Evolutionary conservation across 352 stramenopile species (phyloP).

Genomic region (Pythium coloratum): DNA sequence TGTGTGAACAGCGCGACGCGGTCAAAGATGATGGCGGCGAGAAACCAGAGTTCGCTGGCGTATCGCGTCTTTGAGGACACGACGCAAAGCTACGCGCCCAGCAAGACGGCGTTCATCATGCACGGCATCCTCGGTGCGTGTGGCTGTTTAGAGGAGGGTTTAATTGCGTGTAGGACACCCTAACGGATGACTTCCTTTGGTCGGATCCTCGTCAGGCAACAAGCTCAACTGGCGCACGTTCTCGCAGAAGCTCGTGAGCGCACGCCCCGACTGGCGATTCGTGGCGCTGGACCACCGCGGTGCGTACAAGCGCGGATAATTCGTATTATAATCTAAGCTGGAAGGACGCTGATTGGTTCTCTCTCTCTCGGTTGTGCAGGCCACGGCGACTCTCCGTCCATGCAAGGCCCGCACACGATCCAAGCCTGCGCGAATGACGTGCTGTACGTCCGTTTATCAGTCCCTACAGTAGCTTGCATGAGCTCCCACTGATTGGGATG

Average conservation of each 20-base stretch:
- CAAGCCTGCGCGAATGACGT: conserved; percentile 68
- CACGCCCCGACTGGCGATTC: conserved; percentile 51
- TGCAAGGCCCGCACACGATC: conserved; percentile 58
- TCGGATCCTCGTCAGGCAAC: conserved; percentile 46
- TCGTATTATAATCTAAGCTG: too few species aligned
- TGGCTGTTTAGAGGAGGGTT: not conserved
- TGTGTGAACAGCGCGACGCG: not conserved
- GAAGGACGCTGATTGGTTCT: not conserved
- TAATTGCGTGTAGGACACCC: not conserved
- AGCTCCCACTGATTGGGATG: not conserved
- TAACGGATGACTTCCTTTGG: not conserved
- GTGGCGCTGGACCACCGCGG: conserved; percentile 68
- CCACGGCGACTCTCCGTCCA: conserved; percentile 75
- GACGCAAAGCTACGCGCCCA: conserved; percentile 32
- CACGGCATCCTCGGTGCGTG: conserved; percentile 76
- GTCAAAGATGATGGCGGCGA: not conserved
- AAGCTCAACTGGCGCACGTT: conserved; percentile 87
- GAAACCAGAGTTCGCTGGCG: conserved; percentile 53
- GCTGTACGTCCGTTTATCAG: conserved; percentile 37
- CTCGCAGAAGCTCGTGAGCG: conserved; percentile 45
- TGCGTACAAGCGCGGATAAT: conserved; percentile 16
- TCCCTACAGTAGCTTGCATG: too few species aligned
- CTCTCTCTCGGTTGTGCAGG: conserved; percentile 26
- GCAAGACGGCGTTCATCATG: conserved; percentile 76
- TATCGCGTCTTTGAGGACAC: conserved; percentile 66